phyloP scores from a whole-genome alignment of 2,329 filamentous ascomycete species.

The Gaeumannomyces tritici region DNA sequence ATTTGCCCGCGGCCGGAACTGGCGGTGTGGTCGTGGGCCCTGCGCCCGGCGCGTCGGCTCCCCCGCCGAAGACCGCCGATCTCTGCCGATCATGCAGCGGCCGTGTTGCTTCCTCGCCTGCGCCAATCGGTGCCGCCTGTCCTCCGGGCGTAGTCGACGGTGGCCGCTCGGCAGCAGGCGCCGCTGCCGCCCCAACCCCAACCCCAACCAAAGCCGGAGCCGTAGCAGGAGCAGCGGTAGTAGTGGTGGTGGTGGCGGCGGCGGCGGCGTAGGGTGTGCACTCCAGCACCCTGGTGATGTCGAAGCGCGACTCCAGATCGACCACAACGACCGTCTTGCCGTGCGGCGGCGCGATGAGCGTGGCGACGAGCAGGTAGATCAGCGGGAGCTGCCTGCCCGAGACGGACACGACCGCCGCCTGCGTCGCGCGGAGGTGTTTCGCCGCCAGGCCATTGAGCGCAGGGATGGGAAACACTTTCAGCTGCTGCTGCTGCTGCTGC shows the following conservation, averaged over 20 bases:
- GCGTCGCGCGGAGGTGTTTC: conserved; percentile 37
- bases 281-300: conserved; percentile 34
- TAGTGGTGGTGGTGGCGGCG: neutral
- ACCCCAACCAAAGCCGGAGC: neutral
- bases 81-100: neutral
- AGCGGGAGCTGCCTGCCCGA: conserved; percentile 44
- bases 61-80: neutral
- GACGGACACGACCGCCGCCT: conserved; percentile 36
- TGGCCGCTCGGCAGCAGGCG: neutral
- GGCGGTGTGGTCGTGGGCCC: neutral
- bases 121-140: neutral
- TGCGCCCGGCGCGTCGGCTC: neutral
- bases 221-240: neutral
- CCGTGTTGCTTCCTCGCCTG: neutral
- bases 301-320: conserved; percentile 46
- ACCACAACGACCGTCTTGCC: conserved; percentile 41
- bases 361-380: conserved; percentile 44
- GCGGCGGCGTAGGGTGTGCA: conserved; percentile 4
- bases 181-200: neutral
- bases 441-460: conserved; percentile 35
- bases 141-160: too few species aligned
- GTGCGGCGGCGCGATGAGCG: conserved; percentile 37
- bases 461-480: conserved; percentile 26
- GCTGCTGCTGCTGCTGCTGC: neutral
- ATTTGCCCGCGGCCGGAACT: neutral